Conservation (phyloP, 2,329 filamentous ascomycete genomes). For the Colletotrichum agaves region DNA sequence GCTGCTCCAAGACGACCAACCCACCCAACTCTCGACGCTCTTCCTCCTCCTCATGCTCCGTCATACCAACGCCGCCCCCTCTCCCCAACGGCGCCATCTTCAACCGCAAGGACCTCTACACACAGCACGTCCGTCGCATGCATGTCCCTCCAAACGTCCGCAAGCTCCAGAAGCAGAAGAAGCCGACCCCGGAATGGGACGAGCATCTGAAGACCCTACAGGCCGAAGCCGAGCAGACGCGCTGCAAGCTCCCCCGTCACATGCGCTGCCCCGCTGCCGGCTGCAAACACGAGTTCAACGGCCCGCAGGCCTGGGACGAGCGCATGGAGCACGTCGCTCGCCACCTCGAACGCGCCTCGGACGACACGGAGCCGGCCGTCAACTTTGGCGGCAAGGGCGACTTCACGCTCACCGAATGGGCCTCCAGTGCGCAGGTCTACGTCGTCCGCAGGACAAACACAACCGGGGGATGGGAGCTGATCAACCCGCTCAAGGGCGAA, state of each 20-base stretch:
- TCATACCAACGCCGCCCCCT: slow-evolving; percentile 30
- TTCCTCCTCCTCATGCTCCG: slow-evolving; percentile 10
- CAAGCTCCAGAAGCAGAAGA: slow-evolving; percentile 52
- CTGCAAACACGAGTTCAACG: slow-evolving; percentile 71
- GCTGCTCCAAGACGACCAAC: slow-evolving; percentile 54
- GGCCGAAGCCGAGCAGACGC: slow-evolving; percentile 65
- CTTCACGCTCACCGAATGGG: slow-evolving; percentile 53
- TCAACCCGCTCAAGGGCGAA: slow-evolving; percentile 43
- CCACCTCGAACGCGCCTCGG: slow-evolving; percentile 73
- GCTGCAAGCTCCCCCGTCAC: slow-evolving; percentile 69
- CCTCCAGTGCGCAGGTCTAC: slow-evolving; percentile 48
- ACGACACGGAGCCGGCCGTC: slow-evolving; percentile 45
- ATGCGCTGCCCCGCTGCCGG: slow-evolving; percentile 71
- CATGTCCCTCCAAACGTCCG: slow-evolving; percentile 67
- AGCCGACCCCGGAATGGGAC: slow-evolving; percentile 56
- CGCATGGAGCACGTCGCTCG: slow-evolving; percentile 88
- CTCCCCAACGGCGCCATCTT: slow-evolving; percentile 73
- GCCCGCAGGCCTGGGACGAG: slow-evolving; percentile 76
- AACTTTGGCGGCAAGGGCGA: slow-evolving; percentile 54
- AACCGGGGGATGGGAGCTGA: slow-evolving; percentile 47
- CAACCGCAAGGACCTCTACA: slow-evolving; percentile 93
- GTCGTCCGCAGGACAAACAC: slow-evolving; percentile 46
- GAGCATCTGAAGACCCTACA: slow-evolving; percentile 67
- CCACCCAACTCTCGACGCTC: slow-evolving; percentile 37
- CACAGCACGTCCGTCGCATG: slow-evolving; percentile 88